Evolutionary conservation across 768 basidiomycete genomes (phyloP), one percentile per base, ranked within the genome.

Genomic region (Lactarius hengduanensis): DNA sequence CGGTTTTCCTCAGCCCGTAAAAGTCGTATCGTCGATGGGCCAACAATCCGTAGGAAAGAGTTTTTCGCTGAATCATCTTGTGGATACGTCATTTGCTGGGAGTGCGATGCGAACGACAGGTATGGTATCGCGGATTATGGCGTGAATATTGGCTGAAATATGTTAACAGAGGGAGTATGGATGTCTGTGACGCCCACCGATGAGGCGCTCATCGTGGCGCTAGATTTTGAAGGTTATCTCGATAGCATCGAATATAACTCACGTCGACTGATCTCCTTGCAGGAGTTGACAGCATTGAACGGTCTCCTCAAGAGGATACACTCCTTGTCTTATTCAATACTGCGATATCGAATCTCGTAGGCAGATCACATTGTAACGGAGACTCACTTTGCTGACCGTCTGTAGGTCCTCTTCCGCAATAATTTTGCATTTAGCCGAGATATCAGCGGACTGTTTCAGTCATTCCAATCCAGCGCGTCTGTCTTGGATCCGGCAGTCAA

Each of bases 1-100:
- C 53, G 38, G 34, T 20, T 55, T 56, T 58, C 41, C 34, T 15
- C 58, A 87, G 84, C 86, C 85, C 2, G 85, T 87, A 13, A 82
- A 80, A 67, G 87, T 87, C 2, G 86, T 87, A 1, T 85, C 86
- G 0, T 88, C 86, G 0, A 87, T 87, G 86, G 86, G 85, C 1
- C 86, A 87, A 71, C 86, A 87, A 70, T 86, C 84, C 0, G 86
- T 88, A 1, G 87, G 86, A 0, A 87, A 87, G 69, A 84, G 81
- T 59, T 88, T 81, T 61, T 75, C 82, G 0, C 71, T 87, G 41
- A 87, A 87, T 61, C 86, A 88, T 67, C 76, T 88, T 9, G 80
- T 79, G 0, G 86, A 88, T 69, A 85, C 86, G 0, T 87, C 87
- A 0, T 88, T 88, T 69, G 85, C 85, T 11, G 86, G 86, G 0